These are phyloP conservation scores for Venturia effusa DNA, from an alignment of 2,329 filamentous ascomycete genomes.

Conservation along the genomic window DNA sequence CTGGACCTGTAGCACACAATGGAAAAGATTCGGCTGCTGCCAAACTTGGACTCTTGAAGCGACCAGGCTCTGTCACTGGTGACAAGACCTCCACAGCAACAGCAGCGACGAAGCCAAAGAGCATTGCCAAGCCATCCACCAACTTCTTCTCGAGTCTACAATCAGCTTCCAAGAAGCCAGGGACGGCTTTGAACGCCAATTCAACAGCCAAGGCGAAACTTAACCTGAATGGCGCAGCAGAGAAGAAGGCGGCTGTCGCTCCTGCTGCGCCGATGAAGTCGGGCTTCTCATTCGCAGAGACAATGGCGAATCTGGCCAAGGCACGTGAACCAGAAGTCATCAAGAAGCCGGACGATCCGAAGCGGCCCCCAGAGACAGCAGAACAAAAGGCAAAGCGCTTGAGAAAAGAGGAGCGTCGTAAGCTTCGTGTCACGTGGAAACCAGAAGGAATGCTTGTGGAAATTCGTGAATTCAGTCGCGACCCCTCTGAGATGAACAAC, in stretches of 20 bases:
- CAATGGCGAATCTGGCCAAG: slow-evolving; percentile 36
- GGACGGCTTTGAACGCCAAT: slow-evolving; percentile 16
- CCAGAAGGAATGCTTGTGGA: slow-evolving; percentile 55
- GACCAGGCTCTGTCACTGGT: not conserved
- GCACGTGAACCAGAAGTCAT: slow-evolving; percentile 39
- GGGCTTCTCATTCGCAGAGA: slow-evolving; percentile 28
- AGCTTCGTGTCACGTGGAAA: slow-evolving; percentile 61
- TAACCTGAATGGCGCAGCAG: slow-evolving; percentile 15
- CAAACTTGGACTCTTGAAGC: slow-evolving; percentile 1
- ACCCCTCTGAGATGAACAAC: slow-evolving; percentile 58
- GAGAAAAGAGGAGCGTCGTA: slow-evolving; percentile 60
- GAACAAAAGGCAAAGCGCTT: slow-evolving; percentile 58
- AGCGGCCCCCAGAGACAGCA: slow-evolving; percentile 48
- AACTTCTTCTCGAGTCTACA: slow-evolving; percentile 35
- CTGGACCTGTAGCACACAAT: slow-evolving; percentile 8
- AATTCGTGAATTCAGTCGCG: slow-evolving; percentile 59
- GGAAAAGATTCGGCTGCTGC: slow-evolving; percentile 11
- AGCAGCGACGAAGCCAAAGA: slow-evolving; percentile 19
- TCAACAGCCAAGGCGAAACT: slow-evolving; percentile 16
- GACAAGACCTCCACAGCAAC: slow-evolving; percentile 11
- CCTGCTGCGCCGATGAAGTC: slow-evolving; percentile 20
- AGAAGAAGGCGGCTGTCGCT: slow-evolving; percentile 19
- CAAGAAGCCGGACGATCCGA: slow-evolving; percentile 45
- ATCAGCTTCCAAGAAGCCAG: slow-evolving; percentile 34
- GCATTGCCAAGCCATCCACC: slow-evolving; percentile 24